These are phyloP conservation scores for Paramecium octaurelia DNA, from an alignment of 73 alveolate species.

Conservation along the genomic window DNA sequence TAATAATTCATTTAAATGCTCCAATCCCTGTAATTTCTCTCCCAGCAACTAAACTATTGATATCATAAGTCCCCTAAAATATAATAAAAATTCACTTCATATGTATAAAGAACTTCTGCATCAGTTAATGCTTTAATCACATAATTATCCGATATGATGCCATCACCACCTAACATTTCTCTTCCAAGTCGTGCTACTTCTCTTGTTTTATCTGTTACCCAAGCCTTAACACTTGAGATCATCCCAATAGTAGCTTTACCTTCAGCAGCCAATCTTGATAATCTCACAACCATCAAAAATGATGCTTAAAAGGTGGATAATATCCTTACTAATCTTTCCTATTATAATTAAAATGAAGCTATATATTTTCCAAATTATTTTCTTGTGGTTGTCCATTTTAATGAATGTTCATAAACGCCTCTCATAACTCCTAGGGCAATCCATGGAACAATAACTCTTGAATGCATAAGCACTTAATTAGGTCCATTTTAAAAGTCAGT, in stretches of 20 bases:
- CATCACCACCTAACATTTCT: conserved; percentile 88
- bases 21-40: conserved; percentile 65
- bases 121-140: conserved; percentile 77
- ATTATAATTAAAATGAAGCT: conserved; percentile 69
- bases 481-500: conserved; percentile 79
- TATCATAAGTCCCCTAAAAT: conserved; percentile 70
- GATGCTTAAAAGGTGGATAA: conserved; percentile 55
- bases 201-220: conserved; percentile 65
- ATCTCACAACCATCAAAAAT: conserved; percentile 57
- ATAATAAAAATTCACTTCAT: conserved; percentile 64
- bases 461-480: conserved; percentile 68
- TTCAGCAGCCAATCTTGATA: conserved; percentile 63
- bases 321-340: conserved; percentile 75
- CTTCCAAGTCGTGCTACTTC: conserved; percentile 76
- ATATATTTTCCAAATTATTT: conserved; percentile 74
- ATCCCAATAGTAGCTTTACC: conserved; percentile 80
- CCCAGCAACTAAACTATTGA: conserved; percentile 65
- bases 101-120: conserved; percentile 84
- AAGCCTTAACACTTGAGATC: conserved; percentile 77
- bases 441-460: conserved; percentile 82
- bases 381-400: conserved; percentile 48
- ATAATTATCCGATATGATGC: conserved; percentile 75
- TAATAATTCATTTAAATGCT: conserved; percentile 64
- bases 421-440: conserved; percentile 76
- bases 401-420: conserved; percentile 65